Conservation (phyloP, 2,329 filamentous ascomycete species). For the Aspergillus amoenus region DNA sequence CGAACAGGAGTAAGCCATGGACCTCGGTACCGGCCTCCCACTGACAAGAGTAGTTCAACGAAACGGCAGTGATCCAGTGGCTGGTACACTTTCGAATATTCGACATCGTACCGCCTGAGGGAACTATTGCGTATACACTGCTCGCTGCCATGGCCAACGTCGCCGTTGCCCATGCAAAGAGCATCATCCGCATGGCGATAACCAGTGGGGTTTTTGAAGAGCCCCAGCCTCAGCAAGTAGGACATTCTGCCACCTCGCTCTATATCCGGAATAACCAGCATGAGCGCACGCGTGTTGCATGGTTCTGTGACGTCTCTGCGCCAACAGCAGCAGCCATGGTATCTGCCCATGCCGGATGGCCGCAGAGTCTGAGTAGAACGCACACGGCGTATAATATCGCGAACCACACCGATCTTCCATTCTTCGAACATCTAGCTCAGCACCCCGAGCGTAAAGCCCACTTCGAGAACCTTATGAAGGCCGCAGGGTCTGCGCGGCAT, state of each 20-base stretch:
- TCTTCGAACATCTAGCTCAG: slow-evolving; percentile 33
- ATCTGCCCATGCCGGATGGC: slow-evolving; percentile 23
- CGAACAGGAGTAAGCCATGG: too few relatives aligned
- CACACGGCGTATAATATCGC: slow-evolving; percentile 31
- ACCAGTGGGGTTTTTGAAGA: slow-evolving; percentile 58
- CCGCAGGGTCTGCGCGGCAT: slow-evolving; percentile 54
- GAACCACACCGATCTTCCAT: slow-evolving; percentile 24
- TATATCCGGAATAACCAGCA: slow-evolving; percentile 34
- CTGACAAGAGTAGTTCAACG: slow-evolving; percentile 8
- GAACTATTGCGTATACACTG: slow-evolving; percentile 24
- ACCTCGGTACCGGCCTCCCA: too few relatives aligned
- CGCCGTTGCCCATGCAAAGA: slow-evolving; percentile 23
- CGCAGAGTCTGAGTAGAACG: slow-evolving; percentile 17
- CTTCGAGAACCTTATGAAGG: slow-evolving; percentile 57
- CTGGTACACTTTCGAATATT: slow-evolving; percentile 33
- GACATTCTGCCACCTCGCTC: slow-evolving; percentile 56
- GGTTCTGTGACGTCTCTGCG: slow-evolving; percentile 39
- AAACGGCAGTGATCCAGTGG: slow-evolving; percentile 19
- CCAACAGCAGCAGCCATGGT: slow-evolving; percentile 18
- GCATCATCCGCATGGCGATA: slow-evolving; percentile 56
- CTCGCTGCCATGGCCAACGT: slow-evolving; percentile 27
- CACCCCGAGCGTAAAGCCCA: slow-evolving; percentile 42
- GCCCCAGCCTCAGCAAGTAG: slow-evolving; percentile 49
- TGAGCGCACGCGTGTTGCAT: slow-evolving; percentile 53
- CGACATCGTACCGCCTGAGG: slow-evolving; percentile 24